Conservation (phyloP, 192 early-diverging fungal species). For the Coemansia sp. region DNA sequence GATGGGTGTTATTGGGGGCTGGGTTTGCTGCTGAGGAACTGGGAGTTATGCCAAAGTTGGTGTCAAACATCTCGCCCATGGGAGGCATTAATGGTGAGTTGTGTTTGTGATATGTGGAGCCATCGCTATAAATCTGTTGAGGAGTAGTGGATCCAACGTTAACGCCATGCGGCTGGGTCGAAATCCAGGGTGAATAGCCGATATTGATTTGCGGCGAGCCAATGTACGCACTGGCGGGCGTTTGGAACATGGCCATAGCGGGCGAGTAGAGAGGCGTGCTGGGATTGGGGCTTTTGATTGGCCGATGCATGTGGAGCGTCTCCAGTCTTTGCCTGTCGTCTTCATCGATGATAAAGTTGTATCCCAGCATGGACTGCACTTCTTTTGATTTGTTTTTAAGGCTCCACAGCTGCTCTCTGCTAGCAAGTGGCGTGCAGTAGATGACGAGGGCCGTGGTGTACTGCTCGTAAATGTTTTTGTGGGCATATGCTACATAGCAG, state of each 20-base stretch:
- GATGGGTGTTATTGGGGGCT: neutral
- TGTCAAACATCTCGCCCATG: neutral
- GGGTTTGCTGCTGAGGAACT: neutral
- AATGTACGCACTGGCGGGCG: neutral
- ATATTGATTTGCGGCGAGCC: neutral
- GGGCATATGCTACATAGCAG: neutral
- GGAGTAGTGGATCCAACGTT: neutral
- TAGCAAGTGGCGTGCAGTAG: neutral
- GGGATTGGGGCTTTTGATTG: neutral
- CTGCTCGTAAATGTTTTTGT: slow-evolving; percentile 2
- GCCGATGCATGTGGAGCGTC: neutral
- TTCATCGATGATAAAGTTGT: neutral
- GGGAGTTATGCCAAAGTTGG: neutral
- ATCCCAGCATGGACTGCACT: neutral
- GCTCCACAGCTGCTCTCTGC: neutral
- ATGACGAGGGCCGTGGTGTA: neutral
- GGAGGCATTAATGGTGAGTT: neutral
- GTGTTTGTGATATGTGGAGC: neutral
- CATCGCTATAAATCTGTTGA: neutral
- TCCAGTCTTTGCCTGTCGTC: neutral
- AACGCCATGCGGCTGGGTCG: neutral
- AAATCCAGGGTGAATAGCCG: neutral
- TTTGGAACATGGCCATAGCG: neutral
- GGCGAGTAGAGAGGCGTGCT: neutral
- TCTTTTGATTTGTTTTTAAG: slow-evolving; percentile 2